A percentile compares a stretch with the other conserved stretches of the same genome.
These are phyloP conservation scores for Fusarium torulosum DNA, from an alignment of 2,329 filamentous ascomycete genomes.

Conservation along the genomic window DNA sequence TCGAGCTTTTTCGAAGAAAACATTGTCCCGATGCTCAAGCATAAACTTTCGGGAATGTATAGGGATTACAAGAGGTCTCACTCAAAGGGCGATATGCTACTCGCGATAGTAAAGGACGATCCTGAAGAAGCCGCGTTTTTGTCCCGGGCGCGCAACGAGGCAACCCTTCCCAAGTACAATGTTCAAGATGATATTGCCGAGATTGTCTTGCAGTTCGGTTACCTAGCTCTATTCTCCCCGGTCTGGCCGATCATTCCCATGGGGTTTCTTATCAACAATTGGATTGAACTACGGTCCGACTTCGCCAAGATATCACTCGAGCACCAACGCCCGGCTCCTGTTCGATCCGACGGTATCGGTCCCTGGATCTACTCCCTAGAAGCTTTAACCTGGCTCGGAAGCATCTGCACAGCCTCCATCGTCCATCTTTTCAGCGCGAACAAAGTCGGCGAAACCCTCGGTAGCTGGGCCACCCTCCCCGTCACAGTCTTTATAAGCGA, in stretches of 20 bases:
- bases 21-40: constrained; percentile 76
- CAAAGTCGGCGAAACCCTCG: constrained; percentile 61
- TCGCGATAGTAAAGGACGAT: constrained; percentile 65
- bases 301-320: constrained; percentile 82
- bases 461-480: constrained; percentile 73
- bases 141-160: constrained; percentile 72
- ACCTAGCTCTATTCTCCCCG: constrained; percentile 78
- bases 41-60: constrained; percentile 64
- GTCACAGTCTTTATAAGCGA: constrained; percentile 80
- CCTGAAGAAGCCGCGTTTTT: constrained; percentile 75
- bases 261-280: constrained; percentile 81
- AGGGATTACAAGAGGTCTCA: constrained; percentile 53
- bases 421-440: constrained; percentile 78
- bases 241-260: constrained; percentile 81
- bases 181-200: constrained; percentile 80
- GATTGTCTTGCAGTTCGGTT: constrained; percentile 80
- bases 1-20: constrained; percentile 80
- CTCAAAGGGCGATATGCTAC: constrained; percentile 59
- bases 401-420: constrained; percentile 77
- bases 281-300: constrained; percentile 81
- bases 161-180: constrained; percentile 76
- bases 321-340: constrained; percentile 77
- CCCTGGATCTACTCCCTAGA: constrained; percentile 77
- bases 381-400: constrained; percentile 79
- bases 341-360: constrained; percentile 78